Percentiles rank a stretch among this genome's conserved stretches.
Conservation (phyloP, 306 rosid genomes). For the Spatholobus suberectus region DNA sequence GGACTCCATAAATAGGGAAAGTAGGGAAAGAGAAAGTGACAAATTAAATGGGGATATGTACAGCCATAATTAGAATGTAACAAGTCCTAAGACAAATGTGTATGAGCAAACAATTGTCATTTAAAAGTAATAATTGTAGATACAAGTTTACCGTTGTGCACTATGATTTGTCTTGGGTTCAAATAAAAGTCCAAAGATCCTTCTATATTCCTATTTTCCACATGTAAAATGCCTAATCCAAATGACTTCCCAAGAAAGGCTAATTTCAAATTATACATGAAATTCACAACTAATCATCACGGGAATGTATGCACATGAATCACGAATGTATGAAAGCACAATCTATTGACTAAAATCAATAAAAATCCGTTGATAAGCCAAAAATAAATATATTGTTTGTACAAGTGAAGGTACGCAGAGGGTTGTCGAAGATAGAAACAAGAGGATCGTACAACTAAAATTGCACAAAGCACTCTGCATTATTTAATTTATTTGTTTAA, state of each 20-base stretch:
- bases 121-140: background rate
- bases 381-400: background rate
- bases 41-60: background rate
- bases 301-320: slow-evolving; percentile 47
- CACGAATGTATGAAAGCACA: slow-evolving; percentile 27
- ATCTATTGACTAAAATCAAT: slow-evolving; percentile 37
- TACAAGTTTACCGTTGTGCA: slow-evolving; percentile 15
- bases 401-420: background rate
- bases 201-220: background rate
- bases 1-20: background rate
- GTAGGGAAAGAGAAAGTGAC: background rate
- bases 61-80: background rate
- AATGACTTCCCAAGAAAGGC: slow-evolving; percentile 26
- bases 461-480: background rate
- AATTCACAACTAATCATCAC: slow-evolving; percentile 44
- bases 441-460: background rate
- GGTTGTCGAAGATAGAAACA: background rate
- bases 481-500: background rate
- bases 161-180: background rate
- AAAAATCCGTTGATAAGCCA: slow-evolving; percentile 6
- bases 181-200: slow-evolving; percentile 8
- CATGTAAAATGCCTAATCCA: background rate
- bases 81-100: background rate
- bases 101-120: background rate
- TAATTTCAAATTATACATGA: slow-evolving; percentile 24